Conservation (phyloP, 2,329 filamentous ascomycete species). For the Leptodontidium sp. region DNA sequence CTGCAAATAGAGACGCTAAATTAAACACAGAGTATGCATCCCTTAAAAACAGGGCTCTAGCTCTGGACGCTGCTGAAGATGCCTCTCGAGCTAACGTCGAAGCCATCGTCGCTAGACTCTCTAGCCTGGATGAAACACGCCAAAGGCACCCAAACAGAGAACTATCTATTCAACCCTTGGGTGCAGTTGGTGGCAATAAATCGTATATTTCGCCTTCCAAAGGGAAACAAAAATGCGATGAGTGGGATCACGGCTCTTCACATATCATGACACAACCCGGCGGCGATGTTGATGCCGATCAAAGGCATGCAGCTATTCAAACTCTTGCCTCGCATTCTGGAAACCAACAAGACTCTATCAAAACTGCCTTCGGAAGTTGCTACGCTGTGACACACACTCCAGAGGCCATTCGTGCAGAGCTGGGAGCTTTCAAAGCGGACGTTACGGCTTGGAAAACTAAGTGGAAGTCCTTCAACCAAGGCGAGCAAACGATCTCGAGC, state of each 20-base stretch:
- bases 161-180: background rate
- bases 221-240: background rate
- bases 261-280: background rate
- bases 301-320: background rate
- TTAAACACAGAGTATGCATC: too few relatives aligned
- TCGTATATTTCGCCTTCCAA: background rate
- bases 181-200: too few relatives aligned
- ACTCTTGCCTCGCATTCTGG: background rate
- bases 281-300: background rate
- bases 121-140: background rate
- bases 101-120: background rate
- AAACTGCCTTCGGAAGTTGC: background rate
- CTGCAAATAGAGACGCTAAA: background rate
- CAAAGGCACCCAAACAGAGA: background rate
- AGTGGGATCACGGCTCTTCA: background rate
- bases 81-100: background rate
- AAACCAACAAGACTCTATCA: background rate
- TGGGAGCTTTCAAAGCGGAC: background rate
- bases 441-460: background rate
- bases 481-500: constrained; percentile 8
- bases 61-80: background rate
- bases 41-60: too few relatives aligned
- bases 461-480: constrained; percentile 9
- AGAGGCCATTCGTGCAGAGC: background rate
- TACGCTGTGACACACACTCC: background rate